Base-by-base conservation (phyloP, 2,329 filamentous ascomycete genomes). In the Pseudogymnoascus sp. region DNA sequence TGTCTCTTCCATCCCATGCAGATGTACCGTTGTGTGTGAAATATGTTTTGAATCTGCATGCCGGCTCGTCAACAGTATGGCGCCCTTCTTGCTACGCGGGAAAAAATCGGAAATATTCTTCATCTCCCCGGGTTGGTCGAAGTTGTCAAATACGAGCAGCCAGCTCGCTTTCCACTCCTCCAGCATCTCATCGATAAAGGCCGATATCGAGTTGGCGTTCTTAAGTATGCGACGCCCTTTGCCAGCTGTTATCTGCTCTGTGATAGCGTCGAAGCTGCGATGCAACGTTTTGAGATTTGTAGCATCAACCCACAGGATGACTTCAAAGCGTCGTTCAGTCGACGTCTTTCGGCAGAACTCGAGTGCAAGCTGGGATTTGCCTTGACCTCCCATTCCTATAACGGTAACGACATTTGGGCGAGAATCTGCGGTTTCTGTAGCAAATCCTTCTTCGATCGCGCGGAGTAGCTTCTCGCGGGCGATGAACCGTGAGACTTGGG, bases 351-450 rank as follows among this genome's bases (percentile, higher is more conserved):
- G 58, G 43, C 66, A 67, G 20, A 66, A 62, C 41, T 67, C 61
- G 4, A 67, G 64, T 15, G 64, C 66, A 18, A 67, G 62, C 37
- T 68, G 66, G 9, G 66, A 66, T 50, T 68, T 68, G 6, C 67
- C 67, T 61, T 68, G 65, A 1, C 67, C 67, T 14, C 66, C 66
- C 12, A 68, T 59, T 4, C 63, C 67, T 1, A 62, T 53, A 3
- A 68, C 28, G 9, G 67, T 64, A 20, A 68, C 61, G 20, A 66
- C 25, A 18, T 53, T 57, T 18, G 62, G 59, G 15, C 59, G 60
- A 22, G 15, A 15, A 9, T 50, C 30, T 12, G 22, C 20, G 14
- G 20, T 47, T 47, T 47, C 12, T 9, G 28, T 6, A 14, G 59
- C 50, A 12, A 63, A 61, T 11, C 61, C 59, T 4, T 18, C 28